Percentiles rank a stretch among this genome's conserved stretches.
Conservation (phyloP, 139 green algal genomes). For the Picochlorum sp. region DNA sequence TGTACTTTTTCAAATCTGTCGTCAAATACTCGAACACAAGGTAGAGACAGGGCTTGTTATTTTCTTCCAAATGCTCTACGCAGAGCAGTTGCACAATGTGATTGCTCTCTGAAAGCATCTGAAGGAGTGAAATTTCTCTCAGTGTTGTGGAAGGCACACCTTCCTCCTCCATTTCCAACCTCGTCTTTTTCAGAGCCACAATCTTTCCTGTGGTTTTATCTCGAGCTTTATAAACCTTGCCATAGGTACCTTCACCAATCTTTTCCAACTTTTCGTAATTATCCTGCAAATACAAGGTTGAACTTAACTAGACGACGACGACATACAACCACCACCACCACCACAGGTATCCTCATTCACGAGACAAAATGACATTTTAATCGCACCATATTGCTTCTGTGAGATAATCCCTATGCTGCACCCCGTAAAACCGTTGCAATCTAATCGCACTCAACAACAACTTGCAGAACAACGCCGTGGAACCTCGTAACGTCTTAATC, state of each 20-base stretch:
- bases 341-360: too few relatives aligned
- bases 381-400: too few relatives aligned
- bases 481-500: too few relatives aligned
- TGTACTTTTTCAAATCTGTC: constrained; percentile 98
- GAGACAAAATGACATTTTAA: too few relatives aligned
- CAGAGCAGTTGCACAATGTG: constrained; percentile 87
- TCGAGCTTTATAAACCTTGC: constrained; percentile 92
- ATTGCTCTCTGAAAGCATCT: constrained; percentile 77
- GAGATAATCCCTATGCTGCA: too few relatives aligned
- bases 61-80: constrained; percentile 95
- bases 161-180: constrained; percentile 96
- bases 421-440: too few relatives aligned
- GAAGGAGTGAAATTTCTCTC: constrained; percentile 92
- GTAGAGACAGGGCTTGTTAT: constrained; percentile 92
- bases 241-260: constrained; percentile 93
- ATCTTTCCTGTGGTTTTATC: constrained; percentile 70
- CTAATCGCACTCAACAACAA: too few relatives aligned
- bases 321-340: background rate
- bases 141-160: constrained; percentile 94
- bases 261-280: constrained; percentile 94
- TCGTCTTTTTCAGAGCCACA: constrained; percentile 97
- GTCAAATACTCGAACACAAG: constrained; percentile 97
- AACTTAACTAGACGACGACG: background rate
- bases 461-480: too few relatives aligned
- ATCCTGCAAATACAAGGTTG: constrained; percentile 20